A percentile compares a stretch with the other conserved stretches of the same genome.
These are phyloP conservation scores for Russula dissimulans DNA, from an alignment of 768 basidiomycete genomes.

Conservation along the genomic window DNA sequence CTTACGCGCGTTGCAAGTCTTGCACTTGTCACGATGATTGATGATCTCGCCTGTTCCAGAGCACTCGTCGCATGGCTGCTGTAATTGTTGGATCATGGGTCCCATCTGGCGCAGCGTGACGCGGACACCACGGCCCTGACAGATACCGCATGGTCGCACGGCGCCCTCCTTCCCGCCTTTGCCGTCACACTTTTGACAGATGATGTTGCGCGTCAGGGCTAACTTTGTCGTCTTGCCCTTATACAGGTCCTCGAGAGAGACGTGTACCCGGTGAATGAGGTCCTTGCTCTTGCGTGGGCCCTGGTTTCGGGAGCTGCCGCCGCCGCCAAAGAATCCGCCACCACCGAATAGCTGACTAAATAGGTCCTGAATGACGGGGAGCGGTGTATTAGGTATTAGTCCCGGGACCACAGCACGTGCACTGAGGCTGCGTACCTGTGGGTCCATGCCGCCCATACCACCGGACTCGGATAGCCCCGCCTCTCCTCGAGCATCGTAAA, in stretches of 20 bases:
- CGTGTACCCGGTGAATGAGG: constrained; percentile 92
- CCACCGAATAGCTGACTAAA: constrained; percentile 93
- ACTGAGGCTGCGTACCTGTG: constrained; percentile 50
- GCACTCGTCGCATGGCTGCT: constrained; percentile 91
- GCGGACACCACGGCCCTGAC: constrained; percentile 85
- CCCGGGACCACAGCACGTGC: neutral
- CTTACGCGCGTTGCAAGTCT: constrained; percentile 92
- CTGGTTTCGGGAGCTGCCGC: constrained; percentile 43
- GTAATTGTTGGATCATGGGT: constrained; percentile 99
- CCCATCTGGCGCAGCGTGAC: constrained; percentile 94
- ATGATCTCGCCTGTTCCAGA: constrained; percentile 91
- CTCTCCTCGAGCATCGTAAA: constrained; percentile 90
- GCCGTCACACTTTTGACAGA: constrained; percentile 90
- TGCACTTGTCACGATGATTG: constrained; percentile 87
- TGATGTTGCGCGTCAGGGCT: constrained; percentile 88
- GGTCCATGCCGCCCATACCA: constrained; percentile 94
- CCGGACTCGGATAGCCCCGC: constrained; percentile 81
- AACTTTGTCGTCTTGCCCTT: constrained; percentile 98
- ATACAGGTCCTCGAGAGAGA: constrained; percentile 97
- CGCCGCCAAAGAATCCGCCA: constrained; percentile 65
- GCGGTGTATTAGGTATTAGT: neutral
- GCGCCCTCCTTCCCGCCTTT: constrained; percentile 98
- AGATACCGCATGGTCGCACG: constrained; percentile 65
- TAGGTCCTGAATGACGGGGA: constrained; percentile 51
- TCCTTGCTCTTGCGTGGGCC: constrained; percentile 94